Percentiles rank a stretch among this genome's conserved stretches.
Evolutionary conservation across 441 rosid species (phyloP).

Genomic region (Arabidopsis lyrata): DNA sequence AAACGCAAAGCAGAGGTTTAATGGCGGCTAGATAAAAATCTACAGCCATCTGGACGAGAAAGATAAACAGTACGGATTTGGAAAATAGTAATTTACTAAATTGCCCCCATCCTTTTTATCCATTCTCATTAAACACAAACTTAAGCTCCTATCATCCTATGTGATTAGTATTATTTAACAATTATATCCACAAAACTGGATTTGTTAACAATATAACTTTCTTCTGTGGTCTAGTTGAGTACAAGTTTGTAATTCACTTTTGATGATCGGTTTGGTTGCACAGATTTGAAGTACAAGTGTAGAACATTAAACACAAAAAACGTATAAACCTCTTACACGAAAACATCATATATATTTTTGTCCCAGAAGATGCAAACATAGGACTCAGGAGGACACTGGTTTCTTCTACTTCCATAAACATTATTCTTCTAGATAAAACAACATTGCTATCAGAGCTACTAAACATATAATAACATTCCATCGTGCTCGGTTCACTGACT

Average conservation of each 20-base stretch:
- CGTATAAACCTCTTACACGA: not conserved
- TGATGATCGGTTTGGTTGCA: not conserved
- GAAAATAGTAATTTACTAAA: not conserved
- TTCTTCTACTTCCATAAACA: not conserved
- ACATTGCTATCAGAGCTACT: conserved; percentile 14
- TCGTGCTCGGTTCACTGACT: conserved; percentile 32
- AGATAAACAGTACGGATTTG: not conserved
- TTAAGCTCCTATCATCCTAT: no score
- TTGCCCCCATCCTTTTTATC: conserved; percentile 25
- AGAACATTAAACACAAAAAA: not conserved
- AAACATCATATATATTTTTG: conserved; percentile 1
- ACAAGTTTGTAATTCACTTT: no score
- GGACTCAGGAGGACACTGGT: not conserved
- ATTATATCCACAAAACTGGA: no score
- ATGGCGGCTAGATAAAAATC: conserved; percentile 20
- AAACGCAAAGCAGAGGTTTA: conserved; percentile 24
- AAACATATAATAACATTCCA: conserved; percentile 33
- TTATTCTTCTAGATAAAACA: conserved; percentile 29
- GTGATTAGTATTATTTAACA: no score
- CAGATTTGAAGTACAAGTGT: not conserved
- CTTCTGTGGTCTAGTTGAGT: no score
- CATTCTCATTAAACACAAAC: not conserved
- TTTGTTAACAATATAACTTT: no score
- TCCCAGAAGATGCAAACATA: not conserved
- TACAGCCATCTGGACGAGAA: conserved; percentile 5